A percentile compares a stretch with the other conserved stretches of the same genome.
Evolutionary conservation across 1,284 basidiomycete genomes (phyloP).

Genomic region (Polyporus tsugae): DNA sequence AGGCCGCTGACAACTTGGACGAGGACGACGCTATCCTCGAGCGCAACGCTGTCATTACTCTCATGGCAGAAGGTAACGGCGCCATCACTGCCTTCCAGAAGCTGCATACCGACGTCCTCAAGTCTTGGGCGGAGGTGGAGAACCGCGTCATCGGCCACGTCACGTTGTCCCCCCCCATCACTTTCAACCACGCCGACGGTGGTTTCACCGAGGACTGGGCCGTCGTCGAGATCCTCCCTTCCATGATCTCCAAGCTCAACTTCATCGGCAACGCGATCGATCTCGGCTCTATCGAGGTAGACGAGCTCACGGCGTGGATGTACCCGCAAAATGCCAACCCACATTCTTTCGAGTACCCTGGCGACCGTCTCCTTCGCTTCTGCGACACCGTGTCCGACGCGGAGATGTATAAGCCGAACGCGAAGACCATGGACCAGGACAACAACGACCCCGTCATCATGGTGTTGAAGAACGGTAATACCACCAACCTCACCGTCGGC

Average conservation of each 20-base stretch:
- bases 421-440: constrained; percentile 21
- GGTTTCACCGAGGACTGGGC: constrained; percentile 45
- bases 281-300: constrained; percentile 26
- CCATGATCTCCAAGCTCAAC: constrained; percentile 39
- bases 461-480: constrained; percentile 28
- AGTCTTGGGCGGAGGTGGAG: constrained; percentile 34
- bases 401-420: constrained; percentile 19
- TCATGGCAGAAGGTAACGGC: constrained; percentile 33
- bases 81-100: constrained; percentile 34
- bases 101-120: constrained; percentile 38
- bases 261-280: constrained; percentile 35
- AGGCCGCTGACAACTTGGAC: constrained; percentile 24
- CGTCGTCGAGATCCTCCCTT: constrained; percentile 43
- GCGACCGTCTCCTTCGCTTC: constrained; percentile 35
- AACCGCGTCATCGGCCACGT: constrained; percentile 46
- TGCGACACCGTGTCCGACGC: constrained; percentile 27
- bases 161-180: constrained; percentile 39
- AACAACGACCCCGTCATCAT: constrained; percentile 23
- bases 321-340: constrained; percentile 30
- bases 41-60: constrained; percentile 15
- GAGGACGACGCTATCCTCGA: constrained; percentile 22
- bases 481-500: constrained; percentile 31
- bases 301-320: constrained; percentile 30
- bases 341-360: constrained; percentile 34
- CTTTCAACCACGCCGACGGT: constrained; percentile 28